These are phyloP conservation scores for Cutaneotrichosporon cavernicola DNA, from an alignment of 1,284 basidiomycete genomes.

Conservation along the genomic window DNA sequence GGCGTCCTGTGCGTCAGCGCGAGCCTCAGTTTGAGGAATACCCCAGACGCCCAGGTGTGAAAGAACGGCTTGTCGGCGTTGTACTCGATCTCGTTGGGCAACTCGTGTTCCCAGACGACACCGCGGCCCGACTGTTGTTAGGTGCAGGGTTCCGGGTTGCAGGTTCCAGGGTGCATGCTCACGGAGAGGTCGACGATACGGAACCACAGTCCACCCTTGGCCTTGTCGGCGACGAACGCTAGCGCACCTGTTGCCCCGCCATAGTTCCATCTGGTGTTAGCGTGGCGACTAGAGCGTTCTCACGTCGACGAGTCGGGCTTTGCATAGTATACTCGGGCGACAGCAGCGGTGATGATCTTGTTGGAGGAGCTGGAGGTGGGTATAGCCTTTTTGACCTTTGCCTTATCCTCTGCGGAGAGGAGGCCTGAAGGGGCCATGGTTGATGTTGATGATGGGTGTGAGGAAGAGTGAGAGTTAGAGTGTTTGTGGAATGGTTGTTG, in stretches of 20 bases:
- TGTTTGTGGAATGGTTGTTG: background rate
- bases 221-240: slow-evolving; percentile 66
- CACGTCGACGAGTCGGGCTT: slow-evolving; percentile 38
- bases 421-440: slow-evolving; percentile 41
- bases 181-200: slow-evolving; percentile 73
- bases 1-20: slow-evolving; percentile 33
- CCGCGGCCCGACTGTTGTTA: slow-evolving; percentile 68
- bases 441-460: background rate
- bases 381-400: slow-evolving; percentile 68
- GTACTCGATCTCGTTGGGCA: slow-evolving; percentile 82
- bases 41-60: slow-evolving; percentile 89
- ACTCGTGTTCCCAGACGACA: slow-evolving; percentile 89
- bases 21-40: slow-evolving; percentile 60
- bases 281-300: background rate
- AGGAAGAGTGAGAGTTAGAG: slow-evolving; percentile 1
- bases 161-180: slow-evolving; percentile 21
- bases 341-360: slow-evolving; percentile 75
- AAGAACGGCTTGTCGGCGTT: slow-evolving; percentile 87
- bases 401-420: slow-evolving; percentile 70
- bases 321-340: slow-evolving; percentile 78
- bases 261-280: slow-evolving; percentile 68
- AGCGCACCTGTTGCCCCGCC: slow-evolving; percentile 80
- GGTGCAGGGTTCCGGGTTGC: background rate
- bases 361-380: slow-evolving; percentile 53
- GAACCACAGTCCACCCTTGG: slow-evolving; percentile 63